These are phyloP conservation scores for Euphorbia celastroides DNA, from an alignment of 441 rosid genomes.

Conservation along the genomic window DNA sequence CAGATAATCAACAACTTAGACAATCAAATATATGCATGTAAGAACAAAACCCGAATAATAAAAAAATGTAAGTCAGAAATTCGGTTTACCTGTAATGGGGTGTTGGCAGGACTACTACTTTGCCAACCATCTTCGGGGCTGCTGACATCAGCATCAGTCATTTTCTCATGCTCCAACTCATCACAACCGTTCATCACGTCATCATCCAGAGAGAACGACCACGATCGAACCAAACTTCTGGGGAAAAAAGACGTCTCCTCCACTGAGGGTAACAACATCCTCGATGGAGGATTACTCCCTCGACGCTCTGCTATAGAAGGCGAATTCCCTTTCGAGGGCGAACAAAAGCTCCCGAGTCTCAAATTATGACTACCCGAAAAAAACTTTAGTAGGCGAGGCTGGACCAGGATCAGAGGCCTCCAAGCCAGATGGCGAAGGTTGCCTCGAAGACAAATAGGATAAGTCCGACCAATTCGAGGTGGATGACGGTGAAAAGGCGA, in stretches of 20 bases:
- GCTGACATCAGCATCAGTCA: slow-evolving; percentile 30
- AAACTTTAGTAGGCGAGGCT: slow-evolving; percentile 20
- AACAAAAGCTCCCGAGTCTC: slow-evolving; percentile 23
- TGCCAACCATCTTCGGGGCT: slow-evolving; percentile 20
- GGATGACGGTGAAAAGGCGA: slow-evolving; percentile 72
- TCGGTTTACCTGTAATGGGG: slow-evolving; percentile 28
- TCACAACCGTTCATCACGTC: too few relatives aligned
- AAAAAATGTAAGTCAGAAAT: background rate
- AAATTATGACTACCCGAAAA: slow-evolving; percentile 20
- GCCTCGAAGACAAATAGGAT: slow-evolving; percentile 53
- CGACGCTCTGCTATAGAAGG: slow-evolving; percentile 65
- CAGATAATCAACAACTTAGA: background rate
- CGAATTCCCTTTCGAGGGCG: slow-evolving; percentile 24
- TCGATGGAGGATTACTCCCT: slow-evolving; percentile 65
- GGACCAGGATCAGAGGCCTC: slow-evolving; percentile 23
- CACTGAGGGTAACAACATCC: slow-evolving; percentile 37
- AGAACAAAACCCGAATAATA: background rate
- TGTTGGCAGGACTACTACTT: slow-evolving; percentile 23
- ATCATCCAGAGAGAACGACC: slow-evolving; percentile 62
- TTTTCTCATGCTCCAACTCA: slow-evolving; percentile 27
- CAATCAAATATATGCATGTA: background rate
- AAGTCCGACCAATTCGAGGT: slow-evolving; percentile 70
- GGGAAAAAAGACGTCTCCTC: slow-evolving; percentile 31
- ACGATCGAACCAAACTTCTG: slow-evolving; percentile 35
- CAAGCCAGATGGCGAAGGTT: slow-evolving; percentile 58